Conservation (phyloP, 495 filamentous ascomycete species). For the Lepraria neglecta region DNA sequence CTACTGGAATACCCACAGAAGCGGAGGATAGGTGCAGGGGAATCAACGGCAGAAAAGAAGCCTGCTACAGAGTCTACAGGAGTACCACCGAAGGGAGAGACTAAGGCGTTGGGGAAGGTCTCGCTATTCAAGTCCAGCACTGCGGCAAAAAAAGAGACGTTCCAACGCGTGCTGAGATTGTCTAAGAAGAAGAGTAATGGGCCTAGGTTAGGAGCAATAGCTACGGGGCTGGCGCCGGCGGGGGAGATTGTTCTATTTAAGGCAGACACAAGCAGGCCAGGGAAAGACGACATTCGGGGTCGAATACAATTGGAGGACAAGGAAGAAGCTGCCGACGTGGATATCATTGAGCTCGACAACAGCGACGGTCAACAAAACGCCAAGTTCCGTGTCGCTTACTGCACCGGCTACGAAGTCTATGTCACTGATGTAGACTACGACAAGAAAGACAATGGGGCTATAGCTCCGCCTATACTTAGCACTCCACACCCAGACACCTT, state of each 20-base stretch:
- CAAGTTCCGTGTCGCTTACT: constrained; percentile 69
- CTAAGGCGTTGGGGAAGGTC: constrained; percentile 32
- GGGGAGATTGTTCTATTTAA: constrained; percentile 76
- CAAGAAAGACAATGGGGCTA: constrained; percentile 42
- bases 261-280: constrained; percentile 49
- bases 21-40: constrained; percentile 33
- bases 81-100: constrained; percentile 32
- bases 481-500: constrained; percentile 48
- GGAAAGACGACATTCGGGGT: constrained; percentile 55
- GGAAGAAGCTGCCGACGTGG: constrained; percentile 76
- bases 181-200: constrained; percentile 32
- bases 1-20: constrained; percentile 46
- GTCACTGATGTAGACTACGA: constrained; percentile 33
- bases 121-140: constrained; percentile 58
- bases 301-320: constrained; percentile 55
- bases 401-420: constrained; percentile 68
- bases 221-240: constrained; percentile 64
- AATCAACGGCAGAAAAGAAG: constrained; percentile 23
- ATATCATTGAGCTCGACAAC: constrained; percentile 55
- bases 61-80: constrained; percentile 28
- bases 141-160: constrained; percentile 53
- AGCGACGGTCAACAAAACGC: constrained; percentile 40
- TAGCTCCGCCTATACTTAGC: constrained; percentile 55
- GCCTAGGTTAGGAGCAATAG: constrained; percentile 62
- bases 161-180: constrained; percentile 71